A percentile compares a stretch with the other conserved stretches of the same genome.
Conservation (phyloP, 257 asterid species). For the Solanum bukasovii region DNA sequence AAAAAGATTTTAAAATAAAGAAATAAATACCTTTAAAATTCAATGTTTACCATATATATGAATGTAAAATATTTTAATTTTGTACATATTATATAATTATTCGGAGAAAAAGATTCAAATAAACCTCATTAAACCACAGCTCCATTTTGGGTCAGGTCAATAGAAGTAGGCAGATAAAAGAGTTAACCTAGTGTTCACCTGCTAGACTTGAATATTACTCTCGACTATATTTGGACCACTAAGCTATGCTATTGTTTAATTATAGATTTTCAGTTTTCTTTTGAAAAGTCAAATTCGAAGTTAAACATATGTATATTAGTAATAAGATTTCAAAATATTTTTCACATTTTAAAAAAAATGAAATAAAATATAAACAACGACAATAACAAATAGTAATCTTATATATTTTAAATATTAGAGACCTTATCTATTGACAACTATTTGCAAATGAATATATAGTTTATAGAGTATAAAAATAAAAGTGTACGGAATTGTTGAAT, state of each 20-base stretch:
- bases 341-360: accelerated
- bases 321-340: too few species aligned
- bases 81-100: neutral
- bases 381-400: too few species aligned
- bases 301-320: too few species aligned
- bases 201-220: neutral
- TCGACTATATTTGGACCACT: neutral
- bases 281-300: neutral
- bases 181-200: neutral
- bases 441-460: too few species aligned
- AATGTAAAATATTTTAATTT: neutral
- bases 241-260: neutral
- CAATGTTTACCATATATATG: neutral
- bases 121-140: neutral
- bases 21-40: neutral
- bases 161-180: neutral
- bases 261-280: neutral
- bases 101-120: neutral
- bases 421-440: too few species aligned
- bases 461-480: too few species aligned
- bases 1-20: neutral
- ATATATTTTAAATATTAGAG: too few species aligned
- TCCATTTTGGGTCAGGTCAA: neutral
- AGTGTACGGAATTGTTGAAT: neutral
- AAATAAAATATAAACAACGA: too few species aligned